These are phyloP conservation scores for Lepidium africanum DNA, from an alignment of 345 rosid species.

Conservation along the genomic window DNA sequence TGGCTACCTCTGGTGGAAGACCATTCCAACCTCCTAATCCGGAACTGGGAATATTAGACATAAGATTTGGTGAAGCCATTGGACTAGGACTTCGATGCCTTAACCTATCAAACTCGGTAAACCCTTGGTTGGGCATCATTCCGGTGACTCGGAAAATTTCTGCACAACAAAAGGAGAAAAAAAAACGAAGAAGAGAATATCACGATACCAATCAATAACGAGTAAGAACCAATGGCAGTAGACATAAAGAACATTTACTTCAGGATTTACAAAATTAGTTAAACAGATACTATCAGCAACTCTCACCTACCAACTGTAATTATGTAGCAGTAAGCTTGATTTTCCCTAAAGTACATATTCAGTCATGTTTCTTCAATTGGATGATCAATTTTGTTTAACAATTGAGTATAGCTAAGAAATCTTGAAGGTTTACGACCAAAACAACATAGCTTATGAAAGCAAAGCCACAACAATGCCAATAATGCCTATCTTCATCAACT, in stretches of 20 bases:
- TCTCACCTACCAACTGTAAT: not conserved
- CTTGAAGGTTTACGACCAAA: not conserved
- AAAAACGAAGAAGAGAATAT: not conserved
- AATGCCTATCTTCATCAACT: not conserved
- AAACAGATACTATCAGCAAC: not conserved
- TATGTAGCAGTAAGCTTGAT: not conserved
- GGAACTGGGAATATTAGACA: slow-evolving; percentile 60
- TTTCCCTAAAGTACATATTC: not conserved
- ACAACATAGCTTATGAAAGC: not conserved
- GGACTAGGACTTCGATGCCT: slow-evolving; percentile 96
- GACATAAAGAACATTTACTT: not conserved
- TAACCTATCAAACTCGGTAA: slow-evolving; percentile 72
- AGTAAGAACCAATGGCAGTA: not conserved
- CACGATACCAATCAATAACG: not conserved
- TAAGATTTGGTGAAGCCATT: slow-evolving; percentile 86
- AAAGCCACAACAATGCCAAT: not conserved
- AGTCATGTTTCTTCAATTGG: not conserved
- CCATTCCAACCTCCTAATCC: slow-evolving; percentile 80
- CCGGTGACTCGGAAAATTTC: slow-evolving; percentile 80
- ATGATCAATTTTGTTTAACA: not conserved
- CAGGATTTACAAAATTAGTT: not conserved
- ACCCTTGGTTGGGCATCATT: slow-evolving; percentile 85
- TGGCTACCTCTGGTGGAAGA: slow-evolving; percentile 65
- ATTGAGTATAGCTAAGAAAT: not conserved
- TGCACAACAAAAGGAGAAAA: slow-evolving; percentile 24